Evolutionary conservation across 2,329 filamentous ascomycete species (phyloP), one percentile per base, ranked within the genome.

Genomic region (Pleoardoris graminearum): DNA sequence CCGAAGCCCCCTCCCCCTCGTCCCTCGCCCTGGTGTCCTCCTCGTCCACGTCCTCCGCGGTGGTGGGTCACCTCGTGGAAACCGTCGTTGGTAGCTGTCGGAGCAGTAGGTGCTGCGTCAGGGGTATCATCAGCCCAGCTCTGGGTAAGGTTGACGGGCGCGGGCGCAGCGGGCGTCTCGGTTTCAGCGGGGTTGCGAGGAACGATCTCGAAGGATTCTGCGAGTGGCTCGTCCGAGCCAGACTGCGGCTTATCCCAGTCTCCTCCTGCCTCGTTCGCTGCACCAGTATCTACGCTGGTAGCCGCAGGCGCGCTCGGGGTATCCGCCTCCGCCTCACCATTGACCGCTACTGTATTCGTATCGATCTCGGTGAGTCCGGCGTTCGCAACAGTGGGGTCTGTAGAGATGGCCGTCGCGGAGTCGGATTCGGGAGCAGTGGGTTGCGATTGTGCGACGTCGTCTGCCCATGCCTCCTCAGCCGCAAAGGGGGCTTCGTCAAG

Each of bases 81-180:
- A 21, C 88, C 88, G 65, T 90, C 88, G 44, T 80, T 66, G 19
- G 69, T 49, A 43, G 74, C 55, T 16, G 66, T 54, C n/a, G 66
- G 58, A 38, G 69, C 53, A 19, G 72, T 53, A 22, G 64, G 63
- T 39, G 60, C 59, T 17, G 64, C 65, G 30, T 71, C 70, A 11
- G 66, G 63, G 19, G 89, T 83, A 55, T 94, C 89, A 65, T 96
- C 91, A 22, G 90, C 90, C 90, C 90, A 95, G 65, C 86, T 91
- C 68, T 88, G 85, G 6, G 83, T 85, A 41, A 85, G 82, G n/a
- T 83, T 85, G 22, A 84, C 83, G 17, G 73, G 67, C 12, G 74
- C 72, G 17, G 70, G 58, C 41, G 80, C 76, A 36, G 84, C 70
- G 32, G 84, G 85, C 32, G 81, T 84, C 56, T 94, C 89, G 4